These are phyloP conservation scores for Medicago ruthenica DNA, from an alignment of 306 rosid genomes.

Conservation along the genomic window DNA sequence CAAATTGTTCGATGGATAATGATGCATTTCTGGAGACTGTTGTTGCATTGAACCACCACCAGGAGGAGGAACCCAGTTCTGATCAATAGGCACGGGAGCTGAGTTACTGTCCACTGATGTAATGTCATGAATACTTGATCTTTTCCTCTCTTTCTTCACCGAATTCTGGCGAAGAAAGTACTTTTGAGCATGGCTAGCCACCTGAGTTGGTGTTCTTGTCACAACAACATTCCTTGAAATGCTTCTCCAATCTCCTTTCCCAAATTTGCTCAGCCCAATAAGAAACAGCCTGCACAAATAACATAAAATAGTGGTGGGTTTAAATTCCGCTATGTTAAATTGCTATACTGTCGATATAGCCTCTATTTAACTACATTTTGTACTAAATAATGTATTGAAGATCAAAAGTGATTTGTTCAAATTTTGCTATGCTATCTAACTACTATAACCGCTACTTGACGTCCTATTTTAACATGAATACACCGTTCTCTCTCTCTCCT, in stretches of 20 bases:
- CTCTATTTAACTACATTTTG: too few relatives aligned
- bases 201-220: constrained; percentile 91
- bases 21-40: constrained; percentile 50
- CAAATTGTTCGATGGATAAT: constrained; percentile 31
- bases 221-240: constrained; percentile 87
- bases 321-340: too few relatives aligned
- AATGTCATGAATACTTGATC: constrained; percentile 96
- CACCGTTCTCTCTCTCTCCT: too few relatives aligned
- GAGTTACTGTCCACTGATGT: constrained; percentile 65
- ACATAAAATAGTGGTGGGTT: background rate
- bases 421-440: too few relatives aligned
- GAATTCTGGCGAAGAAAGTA: constrained; percentile 79
- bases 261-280: constrained; percentile 65
- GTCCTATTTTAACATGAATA: too few relatives aligned
- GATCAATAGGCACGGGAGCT: constrained; percentile 48
- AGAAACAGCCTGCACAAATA: constrained; percentile 64
- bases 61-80: constrained; percentile 62
- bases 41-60: constrained; percentile 45
- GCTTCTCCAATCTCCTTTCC: constrained; percentile 99
- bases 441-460: too few relatives aligned
- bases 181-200: constrained; percentile 98
- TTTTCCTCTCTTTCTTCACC: constrained; percentile 80
- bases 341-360: too few relatives aligned
- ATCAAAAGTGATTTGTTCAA: too few relatives aligned
- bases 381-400: too few relatives aligned